phyloP scores from a whole-genome alignment of 108 stramenopile species.

The Hondaea fermentalgiana region DNA sequence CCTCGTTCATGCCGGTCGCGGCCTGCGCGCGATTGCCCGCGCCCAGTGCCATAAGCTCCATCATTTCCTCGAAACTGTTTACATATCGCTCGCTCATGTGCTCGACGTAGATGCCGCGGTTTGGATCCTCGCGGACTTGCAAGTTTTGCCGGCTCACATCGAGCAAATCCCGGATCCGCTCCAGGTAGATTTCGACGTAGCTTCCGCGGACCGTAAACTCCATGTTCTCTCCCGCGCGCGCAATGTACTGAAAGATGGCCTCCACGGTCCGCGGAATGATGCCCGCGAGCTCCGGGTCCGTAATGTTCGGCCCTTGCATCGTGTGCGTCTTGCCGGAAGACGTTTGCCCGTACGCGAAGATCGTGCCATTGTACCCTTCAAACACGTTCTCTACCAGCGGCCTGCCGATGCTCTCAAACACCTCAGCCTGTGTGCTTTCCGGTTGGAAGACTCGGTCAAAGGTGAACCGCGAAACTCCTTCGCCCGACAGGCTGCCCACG shows the following conservation, averaged over 20 bases:
- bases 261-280: slow-evolving; percentile 35
- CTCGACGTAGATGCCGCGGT: slow-evolving; percentile 21
- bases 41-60: slow-evolving; percentile 66
- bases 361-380: slow-evolving; percentile 39
- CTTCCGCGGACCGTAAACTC: slow-evolving; percentile 33
- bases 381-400: slow-evolving; percentile 36
- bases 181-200: slow-evolving; percentile 39
- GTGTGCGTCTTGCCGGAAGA: slow-evolving; percentile 30
- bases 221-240: slow-evolving; percentile 24
- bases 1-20: slow-evolving; percentile 92
- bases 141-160: background rate
- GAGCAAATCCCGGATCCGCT: slow-evolving; percentile 26
- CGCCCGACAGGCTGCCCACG: background rate
- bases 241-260: slow-evolving; percentile 24
- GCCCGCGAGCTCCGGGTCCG: slow-evolving; percentile 7
- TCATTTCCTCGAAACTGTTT: slow-evolving; percentile 62
- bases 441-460: slow-evolving; percentile 28
- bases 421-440: slow-evolving; percentile 24
- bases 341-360: slow-evolving; percentile 41
- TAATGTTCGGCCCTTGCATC: slow-evolving; percentile 25
- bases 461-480: slow-evolving; percentile 15
- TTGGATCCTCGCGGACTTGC: slow-evolving; percentile 22
- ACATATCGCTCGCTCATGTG: slow-evolving; percentile 13
- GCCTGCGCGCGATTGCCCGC: slow-evolving; percentile 82
- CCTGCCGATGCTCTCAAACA: slow-evolving; percentile 8